phyloP scores from a whole-genome alignment of 352 stramenopile species.

The Phytophthora rubi region DNA sequence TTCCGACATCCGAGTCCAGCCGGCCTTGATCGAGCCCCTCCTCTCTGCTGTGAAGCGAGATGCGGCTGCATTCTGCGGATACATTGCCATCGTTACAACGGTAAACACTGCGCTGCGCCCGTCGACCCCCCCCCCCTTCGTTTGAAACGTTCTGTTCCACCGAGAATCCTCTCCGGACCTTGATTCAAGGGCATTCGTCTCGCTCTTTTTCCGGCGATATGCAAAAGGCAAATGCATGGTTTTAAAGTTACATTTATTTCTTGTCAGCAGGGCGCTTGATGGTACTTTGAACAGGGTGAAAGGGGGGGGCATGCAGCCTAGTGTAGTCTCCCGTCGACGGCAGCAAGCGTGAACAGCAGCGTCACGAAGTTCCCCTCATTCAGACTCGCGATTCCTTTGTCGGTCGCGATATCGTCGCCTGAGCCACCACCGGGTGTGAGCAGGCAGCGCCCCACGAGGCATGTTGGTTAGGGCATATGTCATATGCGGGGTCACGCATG shows the following conservation, averaged over 20 bases:
- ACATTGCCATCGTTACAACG: neutral
- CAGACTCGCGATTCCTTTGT: neutral
- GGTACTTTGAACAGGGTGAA: neutral
- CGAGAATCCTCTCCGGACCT: neutral
- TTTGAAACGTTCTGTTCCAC: neutral
- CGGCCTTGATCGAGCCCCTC: too few species aligned
- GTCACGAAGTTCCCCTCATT: constrained; percentile 20
- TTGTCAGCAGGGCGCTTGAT: neutral
- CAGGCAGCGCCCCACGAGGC: constrained; percentile 9
- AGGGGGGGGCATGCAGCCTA: neutral
- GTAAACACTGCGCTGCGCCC: too few species aligned
- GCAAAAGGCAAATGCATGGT: too few species aligned
- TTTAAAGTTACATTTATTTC: neutral
- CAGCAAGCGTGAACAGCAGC: constrained; percentile 12
- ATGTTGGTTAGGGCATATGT: too few species aligned
- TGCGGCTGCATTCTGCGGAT: neutral
- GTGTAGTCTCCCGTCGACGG: neutral
- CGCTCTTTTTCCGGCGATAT: neutral
- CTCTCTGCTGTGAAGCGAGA: neutral
- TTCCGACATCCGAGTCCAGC: neutral
- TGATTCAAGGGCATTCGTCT: neutral
- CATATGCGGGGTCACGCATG: too few species aligned
- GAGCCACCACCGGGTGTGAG: constrained; percentile 2
- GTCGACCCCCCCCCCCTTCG: too few species aligned
- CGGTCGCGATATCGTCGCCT: neutral